Conservation (phyloP, 192 early-diverging fungal genomes). For the Linnemannia zychae region DNA sequence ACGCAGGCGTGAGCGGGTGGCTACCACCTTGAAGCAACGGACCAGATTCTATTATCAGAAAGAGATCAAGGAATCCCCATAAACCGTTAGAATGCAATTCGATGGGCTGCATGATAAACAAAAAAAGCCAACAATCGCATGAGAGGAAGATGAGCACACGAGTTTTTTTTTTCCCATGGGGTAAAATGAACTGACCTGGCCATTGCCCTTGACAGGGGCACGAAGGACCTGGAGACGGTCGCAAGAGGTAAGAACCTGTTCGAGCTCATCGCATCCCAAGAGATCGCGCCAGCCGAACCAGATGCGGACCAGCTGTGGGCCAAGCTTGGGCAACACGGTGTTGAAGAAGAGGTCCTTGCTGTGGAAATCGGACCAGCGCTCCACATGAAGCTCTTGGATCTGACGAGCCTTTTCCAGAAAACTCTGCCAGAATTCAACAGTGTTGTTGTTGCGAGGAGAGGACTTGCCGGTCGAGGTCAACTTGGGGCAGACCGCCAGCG, state of each 20-base stretch:
- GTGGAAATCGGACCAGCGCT: constrained; percentile 54
- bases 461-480: constrained; percentile 55
- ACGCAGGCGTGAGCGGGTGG: constrained; percentile 39
- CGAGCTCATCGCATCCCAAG: constrained; percentile 49
- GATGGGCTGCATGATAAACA: background rate
- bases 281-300: constrained; percentile 58
- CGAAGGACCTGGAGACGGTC: constrained; percentile 52
- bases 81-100: constrained; percentile 4
- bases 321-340: constrained; percentile 49
- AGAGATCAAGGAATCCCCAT: background rate
- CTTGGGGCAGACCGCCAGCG: constrained; percentile 42
- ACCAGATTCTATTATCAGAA: constrained; percentile 46
- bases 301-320: constrained; percentile 51
- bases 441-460: constrained; percentile 44
- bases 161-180: background rate
- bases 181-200: constrained; percentile 33
- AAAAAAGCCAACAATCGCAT: background rate
- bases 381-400: constrained; percentile 55
- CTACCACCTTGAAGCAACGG: constrained; percentile 51
- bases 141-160: no score
- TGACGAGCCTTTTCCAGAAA: constrained; percentile 52
- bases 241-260: constrained; percentile 47
- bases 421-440: constrained; percentile 51
- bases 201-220: constrained; percentile 57
- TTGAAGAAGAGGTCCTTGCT: constrained; percentile 56